Conservation (phyloP, 441 rosid species). For the Erodium trifolium region DNA sequence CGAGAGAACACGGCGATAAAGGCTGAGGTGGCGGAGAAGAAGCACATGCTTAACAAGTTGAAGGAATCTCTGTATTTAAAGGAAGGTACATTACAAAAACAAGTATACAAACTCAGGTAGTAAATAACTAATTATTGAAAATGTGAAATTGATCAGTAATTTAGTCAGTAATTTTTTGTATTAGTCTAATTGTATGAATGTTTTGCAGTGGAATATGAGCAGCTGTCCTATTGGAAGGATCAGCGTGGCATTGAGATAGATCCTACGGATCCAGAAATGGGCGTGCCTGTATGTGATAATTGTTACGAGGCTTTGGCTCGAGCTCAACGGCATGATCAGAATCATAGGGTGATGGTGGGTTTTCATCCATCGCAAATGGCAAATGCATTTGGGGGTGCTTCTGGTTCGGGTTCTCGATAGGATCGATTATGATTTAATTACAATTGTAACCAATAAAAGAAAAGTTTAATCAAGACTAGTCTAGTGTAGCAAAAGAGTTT, state of each 20-base stretch:
- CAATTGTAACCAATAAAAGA: neutral
- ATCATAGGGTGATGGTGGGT: neutral
- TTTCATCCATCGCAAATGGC: neutral
- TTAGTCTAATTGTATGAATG: neutral
- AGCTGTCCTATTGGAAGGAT: slow-evolving; percentile 1
- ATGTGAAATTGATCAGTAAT: neutral
- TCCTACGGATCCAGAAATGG: neutral
- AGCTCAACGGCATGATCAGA: neutral
- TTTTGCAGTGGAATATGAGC: slow-evolving; percentile 7
- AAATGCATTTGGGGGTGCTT: neutral
- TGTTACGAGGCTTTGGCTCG: slow-evolving; percentile 6
- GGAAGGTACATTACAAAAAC: neutral
- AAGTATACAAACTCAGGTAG: neutral
- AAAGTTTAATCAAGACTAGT: too few species aligned
- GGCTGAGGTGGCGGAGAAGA: neutral
- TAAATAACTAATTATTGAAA: neutral
- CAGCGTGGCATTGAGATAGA: neutral
- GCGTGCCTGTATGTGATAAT: neutral
- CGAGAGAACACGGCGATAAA: neutral
- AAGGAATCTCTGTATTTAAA: neutral
- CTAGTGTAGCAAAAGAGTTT: neutral
- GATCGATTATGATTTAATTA: neutral
- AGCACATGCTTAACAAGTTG: neutral
- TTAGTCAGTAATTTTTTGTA: too few species aligned
- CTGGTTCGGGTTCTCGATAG: neutral